A percentile compares a stretch with the other conserved stretches of the same genome.
These are phyloP conservation scores for Betula pendula DNA, from an alignment of 306 rosid species.

Conservation along the genomic window DNA sequence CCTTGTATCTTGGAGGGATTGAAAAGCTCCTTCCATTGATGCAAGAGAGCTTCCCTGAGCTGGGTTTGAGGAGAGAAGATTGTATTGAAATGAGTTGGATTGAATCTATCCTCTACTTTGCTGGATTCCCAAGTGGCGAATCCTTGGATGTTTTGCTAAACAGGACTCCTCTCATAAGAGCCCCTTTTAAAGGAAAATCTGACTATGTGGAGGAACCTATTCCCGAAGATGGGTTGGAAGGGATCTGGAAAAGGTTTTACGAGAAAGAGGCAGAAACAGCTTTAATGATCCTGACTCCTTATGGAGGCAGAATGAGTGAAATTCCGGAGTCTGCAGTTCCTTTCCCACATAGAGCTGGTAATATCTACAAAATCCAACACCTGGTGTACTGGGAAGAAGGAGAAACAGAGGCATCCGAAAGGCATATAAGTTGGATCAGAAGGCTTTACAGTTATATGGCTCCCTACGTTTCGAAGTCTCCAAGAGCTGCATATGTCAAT, in stretches of 20 bases:
- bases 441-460: slow-evolving; percentile 7
- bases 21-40: slow-evolving; percentile 20
- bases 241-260: slow-evolving; percentile 11
- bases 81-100: slow-evolving; percentile 35
- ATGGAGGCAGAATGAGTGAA: slow-evolving; percentile 25
- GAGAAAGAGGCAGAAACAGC: slow-evolving; percentile 7
- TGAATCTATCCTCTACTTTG: slow-evolving; percentile 17
- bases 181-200: slow-evolving; percentile 32
- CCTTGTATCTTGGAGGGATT: slow-evolving; percentile 26
- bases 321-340: slow-evolving; percentile 18
- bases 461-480: slow-evolving; percentile 8
- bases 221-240: slow-evolving; percentile 15
- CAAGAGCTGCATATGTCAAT: not conserved
- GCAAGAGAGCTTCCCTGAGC: slow-evolving; percentile 19
- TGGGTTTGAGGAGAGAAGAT: slow-evolving; percentile 6
- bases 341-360: slow-evolving; percentile 29
- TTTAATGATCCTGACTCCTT: slow-evolving; percentile 11
- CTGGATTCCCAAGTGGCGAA: not conserved
- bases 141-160: slow-evolving; percentile 29
- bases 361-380: slow-evolving; percentile 15
- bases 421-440: slow-evolving; percentile 6
- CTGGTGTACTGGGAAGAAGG: slow-evolving; percentile 19
- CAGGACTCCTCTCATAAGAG: slow-evolving; percentile 2
- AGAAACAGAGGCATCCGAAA: not conserved
- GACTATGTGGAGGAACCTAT: slow-evolving; percentile 32